Evolutionary conservation across 257 asterid genomes (phyloP).

Genomic region (Primulina huaijiensis): DNA sequence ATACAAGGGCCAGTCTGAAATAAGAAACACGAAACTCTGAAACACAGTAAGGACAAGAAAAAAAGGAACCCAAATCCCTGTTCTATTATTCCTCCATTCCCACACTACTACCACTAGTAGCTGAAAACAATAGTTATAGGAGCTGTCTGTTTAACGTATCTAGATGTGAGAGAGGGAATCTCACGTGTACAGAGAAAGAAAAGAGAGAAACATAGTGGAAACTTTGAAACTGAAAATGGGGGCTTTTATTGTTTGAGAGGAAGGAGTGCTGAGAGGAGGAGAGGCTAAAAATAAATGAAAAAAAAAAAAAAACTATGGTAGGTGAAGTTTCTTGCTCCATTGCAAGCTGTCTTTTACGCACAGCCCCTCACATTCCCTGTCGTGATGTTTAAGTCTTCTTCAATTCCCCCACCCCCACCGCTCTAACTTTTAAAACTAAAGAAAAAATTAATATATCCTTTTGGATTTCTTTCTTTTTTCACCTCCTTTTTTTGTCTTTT

Average conservation of each 20-base stretch:
- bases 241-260: constrained; percentile 19
- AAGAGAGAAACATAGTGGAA: constrained; percentile 25
- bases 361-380: constrained; percentile 43
- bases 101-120: background rate
- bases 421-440: background rate
- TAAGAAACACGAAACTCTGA: constrained; percentile 1
- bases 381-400: constrained; percentile 75
- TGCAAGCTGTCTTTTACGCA: constrained; percentile 75
- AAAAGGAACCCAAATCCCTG: background rate
- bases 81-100: background rate
- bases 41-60: constrained; percentile 6
- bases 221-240: background rate
- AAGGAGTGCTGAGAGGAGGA: background rate
- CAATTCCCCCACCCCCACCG: constrained; percentile 27
- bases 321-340: constrained; percentile 65
- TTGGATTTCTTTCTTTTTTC: background rate
- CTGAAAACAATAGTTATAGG: background rate
- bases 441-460: background rate
- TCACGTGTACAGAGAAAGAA: background rate
- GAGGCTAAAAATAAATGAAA: constrained; percentile 23
- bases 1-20: background rate
- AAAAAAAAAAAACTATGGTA: constrained; percentile 33
- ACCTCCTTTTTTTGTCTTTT: background rate
- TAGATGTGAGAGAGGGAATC: background rate
- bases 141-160: background rate